These are phyloP conservation scores for Fusarium pseudograminearum DNA, from an alignment of 2,329 filamentous ascomycete genomes.

Conservation along the genomic window DNA sequence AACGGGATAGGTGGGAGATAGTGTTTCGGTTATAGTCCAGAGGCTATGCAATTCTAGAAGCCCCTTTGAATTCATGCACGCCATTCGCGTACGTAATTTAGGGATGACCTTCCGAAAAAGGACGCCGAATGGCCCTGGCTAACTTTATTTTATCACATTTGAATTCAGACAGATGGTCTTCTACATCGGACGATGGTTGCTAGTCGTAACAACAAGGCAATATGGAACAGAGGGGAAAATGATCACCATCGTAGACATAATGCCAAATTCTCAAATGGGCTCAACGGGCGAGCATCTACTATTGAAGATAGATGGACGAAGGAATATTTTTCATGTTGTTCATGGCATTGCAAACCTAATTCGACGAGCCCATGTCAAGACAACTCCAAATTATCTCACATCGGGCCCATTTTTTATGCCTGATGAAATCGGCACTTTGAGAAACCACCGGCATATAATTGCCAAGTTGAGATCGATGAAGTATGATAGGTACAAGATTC, in stretches of 20 bases:
- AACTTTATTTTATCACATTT: background rate
- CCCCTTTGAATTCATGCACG: background rate
- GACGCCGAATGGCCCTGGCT: background rate
- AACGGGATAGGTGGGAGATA: background rate
- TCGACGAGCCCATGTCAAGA: too few species aligned
- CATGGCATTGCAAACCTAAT: too few species aligned
- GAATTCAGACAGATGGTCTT: accelerated
- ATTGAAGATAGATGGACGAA: too few species aligned
- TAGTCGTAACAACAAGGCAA: accelerated
- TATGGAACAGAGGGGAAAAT: accelerated
- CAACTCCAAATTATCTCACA: accelerated
- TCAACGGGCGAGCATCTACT: background rate
- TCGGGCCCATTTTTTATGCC: background rate
- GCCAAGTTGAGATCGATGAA: background rate
- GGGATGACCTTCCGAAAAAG: background rate
- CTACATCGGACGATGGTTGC: accelerated
- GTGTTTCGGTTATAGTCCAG: background rate
- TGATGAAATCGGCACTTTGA: accelerated
- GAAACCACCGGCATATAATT: accelerated
- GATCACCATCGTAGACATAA: background rate
- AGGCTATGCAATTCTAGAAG: background rate
- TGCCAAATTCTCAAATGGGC: background rate
- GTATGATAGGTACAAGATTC: background rate
- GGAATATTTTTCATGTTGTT: too few species aligned
- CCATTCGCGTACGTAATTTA: background rate